Conservation (phyloP, 164 flowering plant genomes). For the Magnolia officinalis region DNA sequence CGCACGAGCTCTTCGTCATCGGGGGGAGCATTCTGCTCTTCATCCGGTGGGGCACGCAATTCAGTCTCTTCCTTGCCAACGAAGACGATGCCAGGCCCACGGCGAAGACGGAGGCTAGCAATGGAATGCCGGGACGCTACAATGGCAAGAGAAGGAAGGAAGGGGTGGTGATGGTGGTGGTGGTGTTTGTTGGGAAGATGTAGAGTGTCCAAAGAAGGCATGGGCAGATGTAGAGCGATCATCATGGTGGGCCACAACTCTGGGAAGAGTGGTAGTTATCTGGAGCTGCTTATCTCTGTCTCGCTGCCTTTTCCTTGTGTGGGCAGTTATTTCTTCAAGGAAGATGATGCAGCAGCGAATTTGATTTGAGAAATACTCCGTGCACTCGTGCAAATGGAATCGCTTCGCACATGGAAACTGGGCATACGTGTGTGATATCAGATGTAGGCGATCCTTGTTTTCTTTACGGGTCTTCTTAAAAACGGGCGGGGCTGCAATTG, state of each 20-base stretch:
- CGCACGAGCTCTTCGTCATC: conserved; percentile 53
- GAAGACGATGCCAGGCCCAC: background rate
- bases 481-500: too few relatives aligned
- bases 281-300: background rate
- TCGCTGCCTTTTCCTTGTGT: background rate
- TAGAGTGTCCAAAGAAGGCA: background rate
- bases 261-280: background rate
- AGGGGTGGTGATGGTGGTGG: background rate
- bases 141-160: background rate
- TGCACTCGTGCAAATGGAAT: background rate
- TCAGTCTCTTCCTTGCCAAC: conserved; percentile 42
- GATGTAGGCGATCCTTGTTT: too few relatives aligned
- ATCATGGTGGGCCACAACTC: background rate
- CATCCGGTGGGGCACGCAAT: conserved; percentile 11
- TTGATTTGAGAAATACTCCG: too few relatives aligned
- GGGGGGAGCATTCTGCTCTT: conserved; percentile 5
- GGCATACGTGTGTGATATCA: background rate
- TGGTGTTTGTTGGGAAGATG: background rate
- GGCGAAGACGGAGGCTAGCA: background rate
- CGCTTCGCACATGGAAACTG: background rate
- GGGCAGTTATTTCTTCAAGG: background rate
- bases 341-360: background rate
- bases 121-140: background rate
- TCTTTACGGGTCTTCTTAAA: too few relatives aligned
- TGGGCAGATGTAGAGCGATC: conserved; percentile 2